These are phyloP conservation scores for Saccharomyces uvarum DNA, from an alignment of 1,139 yeast genomes.

Conservation along the genomic window DNA sequence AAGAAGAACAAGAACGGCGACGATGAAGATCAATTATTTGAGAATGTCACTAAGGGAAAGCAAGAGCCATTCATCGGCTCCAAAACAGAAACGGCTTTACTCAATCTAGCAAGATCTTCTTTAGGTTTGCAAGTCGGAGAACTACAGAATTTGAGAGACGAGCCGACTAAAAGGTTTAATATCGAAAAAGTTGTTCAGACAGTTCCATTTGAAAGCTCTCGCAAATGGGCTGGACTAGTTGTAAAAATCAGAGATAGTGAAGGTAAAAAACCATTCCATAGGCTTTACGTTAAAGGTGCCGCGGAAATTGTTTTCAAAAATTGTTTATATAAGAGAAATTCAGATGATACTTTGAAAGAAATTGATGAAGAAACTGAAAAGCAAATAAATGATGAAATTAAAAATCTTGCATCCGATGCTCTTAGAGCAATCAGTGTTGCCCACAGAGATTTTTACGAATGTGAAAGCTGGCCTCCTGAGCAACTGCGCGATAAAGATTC, in stretches of 20 bases:
- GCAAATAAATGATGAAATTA: conserved; percentile 42
- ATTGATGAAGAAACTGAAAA: conserved; percentile 26
- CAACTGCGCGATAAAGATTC: conserved; percentile 32
- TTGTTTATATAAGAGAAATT: conserved; percentile 39
- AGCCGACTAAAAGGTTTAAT: conserved; percentile 25
- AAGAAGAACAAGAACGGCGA: conserved; percentile 3
- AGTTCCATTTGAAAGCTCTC: conserved; percentile 84
- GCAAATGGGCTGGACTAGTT: conserved; percentile 88
- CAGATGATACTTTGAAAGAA: conserved; percentile 31
- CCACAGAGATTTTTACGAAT: conserved; percentile 55
- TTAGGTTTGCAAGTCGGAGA: conserved; percentile 41
- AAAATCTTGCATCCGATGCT: conserved; percentile 63
- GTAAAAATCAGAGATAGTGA: conserved; percentile 36
- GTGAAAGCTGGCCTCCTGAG: conserved; percentile 59
- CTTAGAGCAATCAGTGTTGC: conserved; percentile 80
- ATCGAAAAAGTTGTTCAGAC: conserved; percentile 49
- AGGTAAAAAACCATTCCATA: conserved; percentile 34
- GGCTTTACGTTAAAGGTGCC: conserved; percentile 83
- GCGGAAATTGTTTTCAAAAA: conserved; percentile 73
- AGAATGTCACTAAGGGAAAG: conserved; percentile 14
- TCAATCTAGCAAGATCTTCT: conserved; percentile 56
- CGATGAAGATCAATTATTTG: conserved; percentile 18
- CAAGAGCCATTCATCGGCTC: conserved; percentile 75
- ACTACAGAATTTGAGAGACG: conserved; percentile 36
- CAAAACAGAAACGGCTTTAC: conserved; percentile 87